These are phyloP conservation scores for Spinacia oleracea DNA, from an alignment of 179 eudicot species.

Conservation along the genomic window DNA sequence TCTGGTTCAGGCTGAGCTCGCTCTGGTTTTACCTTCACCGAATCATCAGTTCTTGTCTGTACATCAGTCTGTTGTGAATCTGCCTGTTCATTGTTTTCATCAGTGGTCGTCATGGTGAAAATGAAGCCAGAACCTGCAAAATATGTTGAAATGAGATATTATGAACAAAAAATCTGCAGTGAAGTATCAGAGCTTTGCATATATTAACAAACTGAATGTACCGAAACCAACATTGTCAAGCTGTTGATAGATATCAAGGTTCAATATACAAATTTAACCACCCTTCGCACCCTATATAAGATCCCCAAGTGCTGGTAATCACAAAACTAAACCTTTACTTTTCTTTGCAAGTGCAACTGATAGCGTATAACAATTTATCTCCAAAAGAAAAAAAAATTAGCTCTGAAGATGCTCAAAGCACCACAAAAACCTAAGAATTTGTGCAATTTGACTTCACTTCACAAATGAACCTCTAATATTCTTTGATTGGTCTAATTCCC, in stretches of 20 bases:
- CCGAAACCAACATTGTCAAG: background rate
- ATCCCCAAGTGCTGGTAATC: background rate
- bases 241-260: background rate
- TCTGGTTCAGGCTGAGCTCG: slow-evolving; percentile 25
- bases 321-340: background rate
- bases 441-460: background rate
- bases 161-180: background rate
- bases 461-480: background rate
- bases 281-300: background rate
- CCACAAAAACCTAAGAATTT: background rate
- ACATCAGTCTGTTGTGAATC: slow-evolving; percentile 23
- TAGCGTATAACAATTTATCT: background rate
- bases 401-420: background rate
- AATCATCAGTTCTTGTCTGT: slow-evolving; percentile 7
- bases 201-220: background rate
- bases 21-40: slow-evolving; percentile 23
- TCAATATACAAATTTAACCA: background rate
- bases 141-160: background rate
- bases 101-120: slow-evolving; percentile 33
- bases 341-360: background rate
- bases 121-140: slow-evolving; percentile 20
- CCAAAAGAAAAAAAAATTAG: background rate
- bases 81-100: slow-evolving; percentile 30
- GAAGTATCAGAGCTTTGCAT: background rate
- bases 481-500: background rate